Conservation (phyloP, 176 grass and related monocot species). For the Carex littledalei region DNA sequence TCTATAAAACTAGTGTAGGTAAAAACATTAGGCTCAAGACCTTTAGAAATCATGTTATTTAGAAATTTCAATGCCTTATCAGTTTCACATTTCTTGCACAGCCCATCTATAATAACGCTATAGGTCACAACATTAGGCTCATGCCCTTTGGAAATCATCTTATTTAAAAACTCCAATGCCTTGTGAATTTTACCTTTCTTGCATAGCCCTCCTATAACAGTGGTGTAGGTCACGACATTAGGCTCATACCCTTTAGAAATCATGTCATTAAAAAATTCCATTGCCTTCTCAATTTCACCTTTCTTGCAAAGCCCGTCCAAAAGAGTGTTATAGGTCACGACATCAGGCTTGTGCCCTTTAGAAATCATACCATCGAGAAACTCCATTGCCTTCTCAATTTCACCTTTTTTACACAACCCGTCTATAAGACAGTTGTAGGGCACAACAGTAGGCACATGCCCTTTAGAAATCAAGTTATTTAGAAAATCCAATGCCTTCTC, state of each 20-base stretch:
- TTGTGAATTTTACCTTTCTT: neutral
- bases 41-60: neutral
- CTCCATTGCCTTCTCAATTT: neutral
- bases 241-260: neutral
- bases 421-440: too few species aligned
- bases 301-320: too few species aligned
- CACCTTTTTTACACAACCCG: neutral
- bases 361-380: neutral
- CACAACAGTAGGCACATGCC: too few species aligned
- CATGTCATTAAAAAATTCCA: neutral
- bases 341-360: neutral
- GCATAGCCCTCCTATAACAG: neutral
- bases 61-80: neutral
- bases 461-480: too few species aligned
- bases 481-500: too few species aligned
- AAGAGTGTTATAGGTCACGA: too few species aligned
- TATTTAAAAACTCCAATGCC: neutral
- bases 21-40: neutral
- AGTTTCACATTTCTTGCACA: constrained; percentile 2
- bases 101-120: constrained; percentile 1
- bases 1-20: neutral
- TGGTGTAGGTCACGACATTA: neutral
- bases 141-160: neutral
- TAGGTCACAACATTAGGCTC: neutral
- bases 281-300: neutral